Base-by-base conservation (phyloP, 2,329 filamentous ascomycete genomes). In the Pseudocercospora cruenta region DNA sequence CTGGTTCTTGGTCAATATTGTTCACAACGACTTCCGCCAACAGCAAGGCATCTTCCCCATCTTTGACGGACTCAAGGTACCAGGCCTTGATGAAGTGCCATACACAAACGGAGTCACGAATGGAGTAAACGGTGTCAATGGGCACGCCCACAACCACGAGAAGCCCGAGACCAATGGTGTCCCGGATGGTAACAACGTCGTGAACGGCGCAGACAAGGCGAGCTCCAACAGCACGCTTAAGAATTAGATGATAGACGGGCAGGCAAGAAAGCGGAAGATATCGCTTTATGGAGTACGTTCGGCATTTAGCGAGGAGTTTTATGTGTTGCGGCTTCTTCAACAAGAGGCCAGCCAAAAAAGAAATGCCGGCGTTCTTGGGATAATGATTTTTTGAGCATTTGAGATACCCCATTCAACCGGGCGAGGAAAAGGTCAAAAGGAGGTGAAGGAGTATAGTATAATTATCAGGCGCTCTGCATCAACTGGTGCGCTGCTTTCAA, bases 1-100 rank as follows among this genome's bases (percentile, higher is more conserved):
- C 60, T 99, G 94, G 93, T 94, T 93, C 77, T 84, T 99, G 65
- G 87, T 99, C 72, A 99, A 99, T 77, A 97, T 99, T 73, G 95
- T 99, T 28, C 93, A 99, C 83, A 99, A 99, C 76, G 93, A 99
- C 78, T 99, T 99, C 88, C 93, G 96, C 78, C 86, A 93, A 73
- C 88, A 88, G 63, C 85, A 88, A 60, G 90, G 89, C 63, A 91
- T 99, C 72, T 98, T 97, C 78, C 87, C 91, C 54, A 84, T 98
- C 26, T 95, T 99, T 77, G 87, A 94, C 16, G 93, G 88, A 24
- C 84, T 99, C 3, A 78, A 86, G 67, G 88, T 92, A n/a, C 81
- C 87, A 54, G 86, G 89, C 67, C 81, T 93, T 58, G 86, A 91
- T 69, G 49, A 60, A 26, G 64, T 51, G 58, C 28, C 58, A 43